A percentile compares a stretch with the other conserved stretches of the same genome.
Evolutionary conservation across 495 filamentous ascomycete species (phyloP).

Genomic region (Trichoderma parareesei): DNA sequence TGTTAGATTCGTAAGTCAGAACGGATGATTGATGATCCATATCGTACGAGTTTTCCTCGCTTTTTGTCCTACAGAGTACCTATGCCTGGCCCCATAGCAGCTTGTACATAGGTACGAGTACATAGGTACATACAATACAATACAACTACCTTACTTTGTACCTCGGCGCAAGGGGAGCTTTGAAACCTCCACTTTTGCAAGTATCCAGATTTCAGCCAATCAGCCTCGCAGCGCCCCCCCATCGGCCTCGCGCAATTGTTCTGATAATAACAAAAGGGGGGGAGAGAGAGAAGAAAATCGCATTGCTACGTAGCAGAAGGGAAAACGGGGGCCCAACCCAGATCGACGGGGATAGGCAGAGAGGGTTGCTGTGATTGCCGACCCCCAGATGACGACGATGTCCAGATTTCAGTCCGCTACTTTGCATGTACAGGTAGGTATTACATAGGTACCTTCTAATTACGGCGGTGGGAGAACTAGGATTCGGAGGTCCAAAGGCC

Average conservation of each 20-base stretch:
- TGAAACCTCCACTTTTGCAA: not conserved
- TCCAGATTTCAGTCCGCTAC: not conserved
- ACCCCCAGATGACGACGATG: not conserved
- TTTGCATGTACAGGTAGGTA: not conserved
- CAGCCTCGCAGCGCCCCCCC: not conserved
- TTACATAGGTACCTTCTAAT: not conserved
- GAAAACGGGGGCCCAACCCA: not conserved
- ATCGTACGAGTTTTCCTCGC: not conserved
- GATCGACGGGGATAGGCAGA: conserved; percentile 3
- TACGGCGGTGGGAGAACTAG: conserved; percentile 3
- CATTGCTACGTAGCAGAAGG: not conserved
- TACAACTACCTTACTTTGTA: too few species aligned
- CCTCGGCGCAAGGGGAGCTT: not conserved
- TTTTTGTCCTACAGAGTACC: too few species aligned
- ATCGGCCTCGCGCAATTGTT: too few species aligned
- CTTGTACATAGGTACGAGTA: too few species aligned
- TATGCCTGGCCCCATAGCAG: too few species aligned
- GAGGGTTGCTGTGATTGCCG: not conserved
- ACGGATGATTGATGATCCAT: conserved; percentile 5
- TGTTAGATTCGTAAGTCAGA: not conserved
- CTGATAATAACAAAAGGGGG: too few species aligned
- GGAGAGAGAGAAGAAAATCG: not conserved
- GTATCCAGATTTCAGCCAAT: not conserved
- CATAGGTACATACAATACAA: too few species aligned
- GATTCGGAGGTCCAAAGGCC: not conserved